Evolutionary conservation across 306 rosid genomes (phyloP), one percentile per base, ranked within the genome.

Genomic region (Sechiopsis laciniata): DNA sequence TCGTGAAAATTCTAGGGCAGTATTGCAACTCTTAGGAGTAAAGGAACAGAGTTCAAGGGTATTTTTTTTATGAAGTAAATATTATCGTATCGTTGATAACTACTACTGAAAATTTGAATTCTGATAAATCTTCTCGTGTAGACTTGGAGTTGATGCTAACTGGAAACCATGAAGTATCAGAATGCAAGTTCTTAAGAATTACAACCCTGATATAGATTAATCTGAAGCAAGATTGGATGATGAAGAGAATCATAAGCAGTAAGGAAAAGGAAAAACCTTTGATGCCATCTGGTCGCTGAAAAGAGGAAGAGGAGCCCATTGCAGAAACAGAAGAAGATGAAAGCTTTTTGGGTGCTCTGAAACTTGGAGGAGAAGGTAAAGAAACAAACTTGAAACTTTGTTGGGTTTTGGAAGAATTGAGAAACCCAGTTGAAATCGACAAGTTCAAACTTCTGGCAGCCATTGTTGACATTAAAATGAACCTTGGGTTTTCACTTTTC

Each of bases 251-350:
- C 66, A 13, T 40, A 40, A 40, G 10, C 46, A 35, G 13, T 20
- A 67, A 40, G n/a, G 17, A 13, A 74, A 61, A 50, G 6, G n/a
- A 62, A 40, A 42, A 57, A 86, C 97, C 93, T 80, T 87, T 82
- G 71, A 78, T 45, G 62, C 72, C 81, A 50, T 87, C 92, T 59
- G 85, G 83, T 55, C 82, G 76, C 71, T 78, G 85, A 26, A 95
- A 87, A 81, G 96, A 91, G 73, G 96, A 78, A 13, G 93, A 88
- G 16, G 91, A 87, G 13, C 97, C 98, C 98, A 93, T 93, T 48
- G 83, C 82, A 5, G 82, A 78, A 69, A 82, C 73, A 7, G 93
- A 81, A 71, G 79, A 78, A 10, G 73, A 80, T 24, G 73, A 81
- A 78, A 79, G 22, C 77, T 63, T 88, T 55, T 52, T 84, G 80